Evolutionary conservation across 129 eudicot species (phyloP).

Genomic region (Tanacetum coccineum): DNA sequence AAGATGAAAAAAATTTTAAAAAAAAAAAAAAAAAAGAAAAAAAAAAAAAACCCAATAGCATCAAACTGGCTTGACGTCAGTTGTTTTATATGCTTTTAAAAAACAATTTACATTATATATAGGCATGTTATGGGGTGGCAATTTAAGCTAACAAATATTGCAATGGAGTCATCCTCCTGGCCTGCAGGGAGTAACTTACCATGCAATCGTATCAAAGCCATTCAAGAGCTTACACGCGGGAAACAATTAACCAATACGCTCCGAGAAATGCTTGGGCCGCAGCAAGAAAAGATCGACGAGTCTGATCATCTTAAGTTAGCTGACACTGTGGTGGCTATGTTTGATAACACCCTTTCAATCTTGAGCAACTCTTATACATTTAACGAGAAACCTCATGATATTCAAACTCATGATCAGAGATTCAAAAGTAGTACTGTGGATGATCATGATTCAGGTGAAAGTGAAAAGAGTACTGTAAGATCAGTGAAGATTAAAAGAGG

Average conservation of each 20-base stretch:
- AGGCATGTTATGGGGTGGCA: neutral
- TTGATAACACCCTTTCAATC: constrained; percentile 25
- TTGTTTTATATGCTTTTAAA: no score
- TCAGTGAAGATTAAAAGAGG: constrained; percentile 45
- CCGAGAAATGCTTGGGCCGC: constrained; percentile 21
- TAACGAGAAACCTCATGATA: constrained; percentile 12
- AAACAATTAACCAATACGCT: constrained; percentile 35
- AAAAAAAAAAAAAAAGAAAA: no score
- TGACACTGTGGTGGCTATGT: constrained; percentile 18
- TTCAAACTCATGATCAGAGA: no score
- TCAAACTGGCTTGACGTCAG: constrained; percentile 8
- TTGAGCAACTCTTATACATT: constrained; percentile 1
- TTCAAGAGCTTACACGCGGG: constrained; percentile 40
- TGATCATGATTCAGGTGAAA: constrained; percentile 35
- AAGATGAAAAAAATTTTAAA: no score
- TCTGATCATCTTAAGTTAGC: neutral
- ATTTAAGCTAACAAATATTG: constrained; percentile 1
- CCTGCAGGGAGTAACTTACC: constrained; percentile 29
- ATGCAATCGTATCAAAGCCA: constrained; percentile 27
- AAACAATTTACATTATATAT: neutral
- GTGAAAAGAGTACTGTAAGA: constrained; percentile 20
- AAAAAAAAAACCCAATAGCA: no score
- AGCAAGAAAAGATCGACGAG: neutral
- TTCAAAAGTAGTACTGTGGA: constrained; percentile 1
- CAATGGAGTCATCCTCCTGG: constrained; percentile 37